phyloP scores from a whole-genome alignment of 768 basidiomycete genomes.

The Termitomyces sp. region DNA sequence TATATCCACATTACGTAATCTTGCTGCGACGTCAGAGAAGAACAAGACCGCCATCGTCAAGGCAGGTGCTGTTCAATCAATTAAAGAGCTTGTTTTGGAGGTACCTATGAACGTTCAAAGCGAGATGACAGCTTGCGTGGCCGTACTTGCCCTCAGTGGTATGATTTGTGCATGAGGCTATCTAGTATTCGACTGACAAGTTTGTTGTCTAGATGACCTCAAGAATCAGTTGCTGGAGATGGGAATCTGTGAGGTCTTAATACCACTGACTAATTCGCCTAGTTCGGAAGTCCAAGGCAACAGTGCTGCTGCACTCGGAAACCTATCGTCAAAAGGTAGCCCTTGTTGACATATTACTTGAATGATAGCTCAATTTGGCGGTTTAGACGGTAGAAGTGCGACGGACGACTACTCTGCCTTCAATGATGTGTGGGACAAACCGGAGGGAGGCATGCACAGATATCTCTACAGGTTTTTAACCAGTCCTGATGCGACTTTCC shows the following conservation, averaged over 20 bases:
- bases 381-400: constrained; percentile 65
- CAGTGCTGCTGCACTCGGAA: constrained; percentile 95
- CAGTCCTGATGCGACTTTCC: constrained; percentile 94
- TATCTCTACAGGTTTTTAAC: constrained; percentile 93
- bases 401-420: constrained; percentile 94
- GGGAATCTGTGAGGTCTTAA: constrained; percentile 97
- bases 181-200: constrained; percentile 2
- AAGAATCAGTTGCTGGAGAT: constrained; percentile 96
- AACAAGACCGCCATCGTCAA: constrained; percentile 98
- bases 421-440: constrained; percentile 97
- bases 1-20: constrained; percentile 93
- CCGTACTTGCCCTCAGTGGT: constrained; percentile 95
- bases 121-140: constrained; percentile 99
- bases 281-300: constrained; percentile 99
- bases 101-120: constrained; percentile 97
- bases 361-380: constrained; percentile 2
- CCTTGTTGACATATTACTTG: background rate
- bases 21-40: constrained; percentile 95
- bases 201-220: constrained; percentile 72
- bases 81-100: constrained; percentile 92
- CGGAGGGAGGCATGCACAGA: constrained; percentile 93
- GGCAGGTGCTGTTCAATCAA: constrained; percentile 93
- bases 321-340: constrained; percentile 92
- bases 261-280: constrained; percentile 92
- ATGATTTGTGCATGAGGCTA: constrained; percentile 21